Conservation (phyloP, 2,329 filamentous ascomycete genomes). For the Ophiostoma sp. region DNA sequence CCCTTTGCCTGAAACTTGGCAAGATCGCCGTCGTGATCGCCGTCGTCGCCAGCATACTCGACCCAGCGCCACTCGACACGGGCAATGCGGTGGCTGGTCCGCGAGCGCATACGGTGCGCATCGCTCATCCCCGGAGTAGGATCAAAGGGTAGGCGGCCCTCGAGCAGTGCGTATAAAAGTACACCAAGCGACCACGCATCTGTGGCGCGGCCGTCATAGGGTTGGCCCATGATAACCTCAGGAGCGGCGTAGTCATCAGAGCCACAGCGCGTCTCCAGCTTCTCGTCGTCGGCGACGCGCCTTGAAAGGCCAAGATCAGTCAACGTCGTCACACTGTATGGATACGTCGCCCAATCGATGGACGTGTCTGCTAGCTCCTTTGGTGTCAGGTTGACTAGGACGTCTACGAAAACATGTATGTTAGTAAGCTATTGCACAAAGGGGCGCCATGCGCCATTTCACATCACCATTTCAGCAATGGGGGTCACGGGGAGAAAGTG, state of each 20-base stretch:
- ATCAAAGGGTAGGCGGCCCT: slow-evolving; percentile 90
- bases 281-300: slow-evolving; percentile 76
- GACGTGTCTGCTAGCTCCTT: slow-evolving; percentile 58
- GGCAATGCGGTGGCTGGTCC: slow-evolving; percentile 90
- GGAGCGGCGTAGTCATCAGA: slow-evolving; percentile 96
- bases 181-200: slow-evolving; percentile 96
- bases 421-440: slow-evolving; percentile 1
- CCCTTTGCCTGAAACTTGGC: slow-evolving; percentile 56
- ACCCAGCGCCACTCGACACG: slow-evolving; percentile 95
- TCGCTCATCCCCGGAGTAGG: slow-evolving; percentile 76
- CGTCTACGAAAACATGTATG: slow-evolving; percentile 53
- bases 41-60: slow-evolving; percentile 74
- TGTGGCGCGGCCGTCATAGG: slow-evolving; percentile 85
- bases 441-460: neutral
- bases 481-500: neutral
- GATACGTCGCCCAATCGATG: slow-evolving; percentile 67
- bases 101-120: slow-evolving; percentile 66
- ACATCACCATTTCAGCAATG: neutral
- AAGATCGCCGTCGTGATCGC: slow-evolving; percentile 70
- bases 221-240: slow-evolving; percentile 90
- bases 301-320: slow-evolving; percentile 89
- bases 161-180: slow-evolving; percentile 84
- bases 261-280: slow-evolving; percentile 88
- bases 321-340: slow-evolving; percentile 77
- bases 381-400: slow-evolving; percentile 77